These are phyloP conservation scores for Rickenella mellea DNA, from an alignment of 768 basidiomycete genomes.

Conservation along the genomic window DNA sequence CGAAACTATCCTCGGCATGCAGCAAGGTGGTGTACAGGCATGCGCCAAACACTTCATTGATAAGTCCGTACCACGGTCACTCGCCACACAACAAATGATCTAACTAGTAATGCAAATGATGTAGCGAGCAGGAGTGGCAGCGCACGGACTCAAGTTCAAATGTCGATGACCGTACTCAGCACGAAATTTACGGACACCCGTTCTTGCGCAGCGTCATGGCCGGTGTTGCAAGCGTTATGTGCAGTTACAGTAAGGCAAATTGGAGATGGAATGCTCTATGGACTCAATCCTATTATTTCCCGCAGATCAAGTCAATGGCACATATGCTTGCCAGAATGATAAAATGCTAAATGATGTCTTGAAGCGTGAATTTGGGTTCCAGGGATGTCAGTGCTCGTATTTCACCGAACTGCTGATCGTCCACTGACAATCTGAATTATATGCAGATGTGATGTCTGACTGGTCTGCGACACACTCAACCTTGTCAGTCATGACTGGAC, in stretches of 20 bases:
- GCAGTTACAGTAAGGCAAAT: slow-evolving; percentile 51
- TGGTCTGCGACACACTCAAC: slow-evolving; percentile 63
- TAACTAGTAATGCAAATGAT: background rate
- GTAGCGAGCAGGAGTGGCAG: slow-evolving; percentile 60
- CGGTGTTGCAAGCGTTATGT: slow-evolving; percentile 67
- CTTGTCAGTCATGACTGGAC: slow-evolving; percentile 45
- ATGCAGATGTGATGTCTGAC: slow-evolving; percentile 60
- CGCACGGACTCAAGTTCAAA: slow-evolving; percentile 49
- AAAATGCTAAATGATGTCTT: slow-evolving; percentile 64
- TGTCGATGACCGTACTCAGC: slow-evolving; percentile 72
- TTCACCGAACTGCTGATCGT: too few species aligned
- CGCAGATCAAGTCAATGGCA: slow-evolving; percentile 56
- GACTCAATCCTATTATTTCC: background rate
- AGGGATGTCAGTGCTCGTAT: slow-evolving; percentile 43
- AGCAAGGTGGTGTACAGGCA: slow-evolving; percentile 71
- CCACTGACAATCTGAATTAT: background rate
- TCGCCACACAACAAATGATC: too few species aligned
- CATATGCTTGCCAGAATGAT: slow-evolving; percentile 69
- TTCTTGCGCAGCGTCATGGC: slow-evolving; percentile 67
- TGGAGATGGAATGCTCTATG: slow-evolving; percentile 4
- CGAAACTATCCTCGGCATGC: slow-evolving; percentile 82
- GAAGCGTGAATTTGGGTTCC: slow-evolving; percentile 69
- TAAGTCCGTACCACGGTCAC: slow-evolving; percentile 42
- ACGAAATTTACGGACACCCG: slow-evolving; percentile 65
- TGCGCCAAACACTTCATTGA: slow-evolving; percentile 79